phyloP scores from a whole-genome alignment of 2,329 filamentous ascomycete genomes.

The Didymella pinodella region DNA sequence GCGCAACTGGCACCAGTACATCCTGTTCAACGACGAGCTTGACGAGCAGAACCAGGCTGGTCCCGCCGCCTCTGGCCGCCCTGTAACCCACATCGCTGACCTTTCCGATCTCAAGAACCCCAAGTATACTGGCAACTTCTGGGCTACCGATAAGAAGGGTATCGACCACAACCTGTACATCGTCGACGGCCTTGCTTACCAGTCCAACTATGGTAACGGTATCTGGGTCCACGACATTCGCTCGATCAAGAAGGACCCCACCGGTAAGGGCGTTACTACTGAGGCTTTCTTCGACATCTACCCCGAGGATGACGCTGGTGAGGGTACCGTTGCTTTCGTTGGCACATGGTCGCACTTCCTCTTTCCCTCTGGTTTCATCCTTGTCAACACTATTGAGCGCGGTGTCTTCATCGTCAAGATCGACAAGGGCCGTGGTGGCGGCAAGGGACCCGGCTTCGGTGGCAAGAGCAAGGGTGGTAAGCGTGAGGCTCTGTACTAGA shows the following conservation, averaged over 20 bases:
- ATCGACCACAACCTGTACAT: conserved; percentile 59
- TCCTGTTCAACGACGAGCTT: conserved; percentile 47
- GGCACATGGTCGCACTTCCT: conserved; percentile 54
- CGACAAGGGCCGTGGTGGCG: conserved; percentile 32
- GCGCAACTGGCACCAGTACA: conserved; percentile 44
- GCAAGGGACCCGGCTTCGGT: conserved; percentile 30
- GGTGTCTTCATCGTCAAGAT: conserved; percentile 50
- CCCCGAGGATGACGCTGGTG: conserved; percentile 51
- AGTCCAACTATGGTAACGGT: conserved; percentile 53
- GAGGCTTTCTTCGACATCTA: conserved; percentile 55
- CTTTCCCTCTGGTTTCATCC: conserved; percentile 47
- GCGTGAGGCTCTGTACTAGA: conserved; percentile 12
- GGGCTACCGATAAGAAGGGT: conserved; percentile 46
- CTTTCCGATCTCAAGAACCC: conserved; percentile 45
- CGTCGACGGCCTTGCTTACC: conserved; percentile 52
- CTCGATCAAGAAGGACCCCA: conserved; percentile 50
- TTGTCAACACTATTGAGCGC: conserved; percentile 51
- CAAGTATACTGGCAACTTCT: conserved; percentile 53
- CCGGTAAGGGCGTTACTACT: conserved; percentile 50
- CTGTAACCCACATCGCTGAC: conserved; percentile 48
- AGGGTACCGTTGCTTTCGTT: conserved; percentile 51
- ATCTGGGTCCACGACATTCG: conserved; percentile 52
- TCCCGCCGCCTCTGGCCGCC: conserved; percentile 42
- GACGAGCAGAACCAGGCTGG: conserved; percentile 42
- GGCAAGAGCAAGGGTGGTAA: conserved; percentile 29